Evolutionary conservation across 768 basidiomycete species (phyloP).

Genomic region (Sistotremastrum niveocremeum): DNA sequence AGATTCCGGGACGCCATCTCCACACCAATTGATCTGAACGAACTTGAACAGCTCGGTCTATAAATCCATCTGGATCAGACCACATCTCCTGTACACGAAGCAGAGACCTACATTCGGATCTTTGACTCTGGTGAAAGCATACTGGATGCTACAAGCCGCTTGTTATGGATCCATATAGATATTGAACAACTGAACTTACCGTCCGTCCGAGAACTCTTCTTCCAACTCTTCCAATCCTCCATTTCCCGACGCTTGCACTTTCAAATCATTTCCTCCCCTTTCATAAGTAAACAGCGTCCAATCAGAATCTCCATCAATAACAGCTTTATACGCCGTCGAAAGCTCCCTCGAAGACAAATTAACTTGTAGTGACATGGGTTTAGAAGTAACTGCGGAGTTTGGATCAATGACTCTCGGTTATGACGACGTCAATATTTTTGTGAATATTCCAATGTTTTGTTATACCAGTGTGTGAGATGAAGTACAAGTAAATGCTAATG

Average conservation of each 20-base stretch:
- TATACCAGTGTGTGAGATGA: no score
- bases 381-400: neutral
- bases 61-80: neutral
- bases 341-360: constrained; percentile 68
- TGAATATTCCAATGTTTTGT: no score
- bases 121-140: constrained; percentile 74
- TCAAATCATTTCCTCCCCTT: constrained; percentile 72
- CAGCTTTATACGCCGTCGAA: constrained; percentile 58
- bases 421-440: no score
- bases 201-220: constrained; percentile 91
- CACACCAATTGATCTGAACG: constrained; percentile 95
- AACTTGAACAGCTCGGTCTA: constrained; percentile 81
- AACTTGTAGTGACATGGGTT: constrained; percentile 60
- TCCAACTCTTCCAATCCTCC: constrained; percentile 85
- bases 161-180: constrained; percentile 7
- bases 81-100: neutral
- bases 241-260: constrained; percentile 72
- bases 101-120: constrained; percentile 60
- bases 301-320: constrained; percentile 51
- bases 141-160: constrained; percentile 59
- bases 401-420: no score
- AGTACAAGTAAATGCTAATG: no score
- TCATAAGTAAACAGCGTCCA: constrained; percentile 77
- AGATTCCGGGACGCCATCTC: constrained; percentile 86
- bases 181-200: constrained; percentile 39